Conservation (phyloP, 2,329 filamentous ascomycete species). For the Diplodia mutila region DNA sequence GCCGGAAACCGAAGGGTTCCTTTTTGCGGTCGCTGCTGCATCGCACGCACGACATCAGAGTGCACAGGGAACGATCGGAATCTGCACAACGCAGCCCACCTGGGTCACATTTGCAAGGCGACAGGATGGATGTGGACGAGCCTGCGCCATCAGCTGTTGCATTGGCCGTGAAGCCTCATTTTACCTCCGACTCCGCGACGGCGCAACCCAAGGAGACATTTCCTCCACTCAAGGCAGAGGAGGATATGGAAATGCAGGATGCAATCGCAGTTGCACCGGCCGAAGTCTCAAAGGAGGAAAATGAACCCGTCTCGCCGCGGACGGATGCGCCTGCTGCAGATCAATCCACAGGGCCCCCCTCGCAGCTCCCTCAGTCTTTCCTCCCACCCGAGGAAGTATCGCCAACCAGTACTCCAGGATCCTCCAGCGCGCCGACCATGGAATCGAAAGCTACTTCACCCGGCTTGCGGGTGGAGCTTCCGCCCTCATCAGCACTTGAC, state of each 20-base stretch:
- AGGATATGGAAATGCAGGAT: conserved; percentile 55
- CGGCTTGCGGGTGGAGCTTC: conserved; percentile 38
- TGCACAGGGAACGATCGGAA: conserved; percentile 42
- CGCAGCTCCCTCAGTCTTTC: conserved; percentile 35
- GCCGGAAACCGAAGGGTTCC: conserved; percentile 32
- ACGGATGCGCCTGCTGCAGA: conserved; percentile 32
- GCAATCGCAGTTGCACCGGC: conserved; percentile 27
- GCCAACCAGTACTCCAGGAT: conserved; percentile 14
- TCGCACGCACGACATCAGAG: conserved; percentile 43
- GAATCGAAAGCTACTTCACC: conserved; percentile 29
- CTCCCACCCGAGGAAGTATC: conserved; percentile 37
- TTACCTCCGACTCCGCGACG: conserved; percentile 32
- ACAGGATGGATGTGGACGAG: conserved; percentile 23
- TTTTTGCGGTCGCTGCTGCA: conserved; percentile 44
- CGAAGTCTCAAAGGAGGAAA: conserved; percentile 1
- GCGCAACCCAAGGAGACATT: conserved; percentile 21
- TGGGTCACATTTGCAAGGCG: background rate
- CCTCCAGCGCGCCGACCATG: conserved; percentile 6
- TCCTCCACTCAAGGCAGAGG: conserved; percentile 28
- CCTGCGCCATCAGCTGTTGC: background rate
- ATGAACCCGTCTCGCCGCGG: conserved; percentile 22
- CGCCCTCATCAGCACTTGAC: conserved; percentile 34
- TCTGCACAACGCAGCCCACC: conserved; percentile 36
- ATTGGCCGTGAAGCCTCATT: conserved; percentile 24
- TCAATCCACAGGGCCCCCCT: conserved; percentile 28